Conservation (phyloP, 768 basidiomycete genomes). For the Cystobasidium ongulense region DNA sequence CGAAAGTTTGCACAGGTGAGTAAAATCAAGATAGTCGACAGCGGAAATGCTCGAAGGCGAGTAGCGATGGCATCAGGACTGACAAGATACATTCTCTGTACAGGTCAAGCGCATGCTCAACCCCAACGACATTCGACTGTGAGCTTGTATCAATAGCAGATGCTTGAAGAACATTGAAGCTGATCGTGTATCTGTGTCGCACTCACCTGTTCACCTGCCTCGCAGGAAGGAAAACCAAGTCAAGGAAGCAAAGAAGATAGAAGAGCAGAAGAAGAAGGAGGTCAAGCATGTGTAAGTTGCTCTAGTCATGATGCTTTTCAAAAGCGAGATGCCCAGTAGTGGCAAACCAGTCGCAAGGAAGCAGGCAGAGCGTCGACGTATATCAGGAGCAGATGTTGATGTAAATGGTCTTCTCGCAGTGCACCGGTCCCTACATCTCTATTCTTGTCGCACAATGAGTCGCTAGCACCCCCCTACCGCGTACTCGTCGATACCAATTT, state of each 20-base stretch:
- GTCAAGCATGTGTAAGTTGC: slow-evolving; percentile 42
- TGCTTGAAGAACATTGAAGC: not conserved
- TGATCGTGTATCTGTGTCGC: not conserved
- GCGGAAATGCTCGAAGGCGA: not conserved
- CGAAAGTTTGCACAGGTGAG: slow-evolving; percentile 31
- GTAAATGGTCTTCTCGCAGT: slow-evolving; percentile 47
- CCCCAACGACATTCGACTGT: slow-evolving; percentile 33
- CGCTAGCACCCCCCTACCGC: slow-evolving; percentile 91
- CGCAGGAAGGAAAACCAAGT: slow-evolving; percentile 82
- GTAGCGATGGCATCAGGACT: not conserved
- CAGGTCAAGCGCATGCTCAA: slow-evolving; percentile 36
- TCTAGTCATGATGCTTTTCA: not conserved
- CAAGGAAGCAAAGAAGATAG: slow-evolving; percentile 77
- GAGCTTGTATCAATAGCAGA: not conserved
- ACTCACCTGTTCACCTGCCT: not conserved
- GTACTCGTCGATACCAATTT: slow-evolving; percentile 99
- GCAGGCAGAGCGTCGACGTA: too few species aligned
- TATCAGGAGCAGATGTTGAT: too few species aligned
- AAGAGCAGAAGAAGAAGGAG: slow-evolving; percentile 66
- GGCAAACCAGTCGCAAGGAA: too few species aligned
- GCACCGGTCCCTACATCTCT: slow-evolving; percentile 80
- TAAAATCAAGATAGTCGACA: not conserved
- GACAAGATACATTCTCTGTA: not conserved
- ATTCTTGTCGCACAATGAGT: slow-evolving; percentile 88
- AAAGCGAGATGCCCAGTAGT: not conserved